phyloP scores from a whole-genome alignment of 1,139 yeast genomes.

The Geotrichum aggregatum region DNA sequence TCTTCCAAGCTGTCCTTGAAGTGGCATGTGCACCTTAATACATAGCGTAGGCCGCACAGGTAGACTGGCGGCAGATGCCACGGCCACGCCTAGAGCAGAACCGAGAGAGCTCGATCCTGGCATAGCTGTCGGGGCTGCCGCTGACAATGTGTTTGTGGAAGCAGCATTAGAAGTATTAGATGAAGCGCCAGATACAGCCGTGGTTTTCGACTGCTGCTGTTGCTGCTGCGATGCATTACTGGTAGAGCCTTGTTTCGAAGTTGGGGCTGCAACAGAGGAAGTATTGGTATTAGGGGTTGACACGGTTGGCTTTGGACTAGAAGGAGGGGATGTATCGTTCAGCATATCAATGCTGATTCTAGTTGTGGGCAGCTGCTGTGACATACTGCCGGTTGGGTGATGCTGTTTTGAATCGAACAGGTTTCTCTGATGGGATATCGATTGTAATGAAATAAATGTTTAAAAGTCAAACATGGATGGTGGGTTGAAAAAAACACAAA shows the following conservation, averaged over 20 bases:
- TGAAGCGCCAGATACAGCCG: constrained; percentile 5
- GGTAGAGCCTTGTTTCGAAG: not conserved
- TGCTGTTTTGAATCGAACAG: too few species aligned
- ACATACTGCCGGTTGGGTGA: too few species aligned
- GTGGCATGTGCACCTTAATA: constrained; percentile 17
- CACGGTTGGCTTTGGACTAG: constrained; percentile 3
- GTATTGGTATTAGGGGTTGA: not conserved
- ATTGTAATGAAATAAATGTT: too few species aligned
- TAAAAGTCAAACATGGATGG: too few species aligned
- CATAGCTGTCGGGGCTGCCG: constrained; percentile 1
- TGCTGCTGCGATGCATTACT: not conserved
- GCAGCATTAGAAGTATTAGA: constrained; percentile 4
- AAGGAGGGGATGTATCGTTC: constrained; percentile 11
- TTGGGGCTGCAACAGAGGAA: constrained; percentile 6
- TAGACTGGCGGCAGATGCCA: constrained; percentile 7
- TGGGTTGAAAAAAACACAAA: not conserved
- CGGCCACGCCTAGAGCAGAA: constrained; percentile 16
- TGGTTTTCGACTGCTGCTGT: constrained; percentile 13
- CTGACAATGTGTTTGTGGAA: not conserved
- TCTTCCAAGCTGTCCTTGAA: constrained; percentile 15
- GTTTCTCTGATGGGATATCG: too few species aligned
- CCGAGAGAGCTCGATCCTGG: constrained; percentile 15
- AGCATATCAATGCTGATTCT: constrained; percentile 20
- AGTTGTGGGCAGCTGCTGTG: constrained; percentile 5
- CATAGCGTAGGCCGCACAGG: constrained; percentile 12